Conservation (phyloP, 2,329 filamentous ascomycete genomes). For the Geosmithia morbida region DNA sequence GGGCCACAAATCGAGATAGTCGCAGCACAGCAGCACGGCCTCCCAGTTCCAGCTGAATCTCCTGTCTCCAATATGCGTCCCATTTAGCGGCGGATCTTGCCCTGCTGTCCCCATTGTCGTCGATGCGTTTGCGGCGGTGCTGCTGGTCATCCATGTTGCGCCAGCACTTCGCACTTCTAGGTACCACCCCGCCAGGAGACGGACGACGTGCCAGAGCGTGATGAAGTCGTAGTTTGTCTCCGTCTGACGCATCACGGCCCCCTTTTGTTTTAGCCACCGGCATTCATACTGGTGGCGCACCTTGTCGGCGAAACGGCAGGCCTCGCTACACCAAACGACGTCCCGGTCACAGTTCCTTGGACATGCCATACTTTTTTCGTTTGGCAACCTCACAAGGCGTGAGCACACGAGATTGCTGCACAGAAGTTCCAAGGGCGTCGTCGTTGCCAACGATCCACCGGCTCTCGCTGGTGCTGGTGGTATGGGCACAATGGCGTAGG, state of each 20-base stretch:
- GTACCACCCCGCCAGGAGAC: conserved; percentile 10
- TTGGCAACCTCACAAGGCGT: conserved; percentile 4
- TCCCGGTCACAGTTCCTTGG: conserved; percentile 7
- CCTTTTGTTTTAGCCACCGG: conserved; percentile 9
- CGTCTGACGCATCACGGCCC: conserved; percentile 4
- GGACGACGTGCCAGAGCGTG: conserved; percentile 13
- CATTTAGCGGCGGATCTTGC: neutral
- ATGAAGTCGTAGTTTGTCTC: conserved; percentile 12
- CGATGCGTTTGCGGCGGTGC: neutral
- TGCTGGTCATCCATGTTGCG: neutral
- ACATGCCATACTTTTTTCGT: conserved; percentile 6
- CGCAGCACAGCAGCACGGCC: conserved; percentile 10
- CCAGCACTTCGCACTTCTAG: conserved; percentile 4
- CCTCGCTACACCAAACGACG: conserved; percentile 12
- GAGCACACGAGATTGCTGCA: conserved; percentile 14
- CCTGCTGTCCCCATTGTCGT: neutral
- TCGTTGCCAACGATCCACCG: conserved; percentile 1
- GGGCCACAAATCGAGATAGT: conserved; percentile 14
- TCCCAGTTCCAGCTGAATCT: conserved; percentile 11
- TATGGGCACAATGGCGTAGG: conserved; percentile 13
- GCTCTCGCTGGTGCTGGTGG: conserved; percentile 1
- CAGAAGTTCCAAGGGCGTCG: conserved; percentile 4
- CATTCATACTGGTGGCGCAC: conserved; percentile 12
- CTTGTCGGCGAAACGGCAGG: conserved; percentile 8
- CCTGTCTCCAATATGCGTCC: conserved; percentile 2